Evolutionary conservation across 2,329 filamentous ascomycete species (phyloP), one percentile per base, ranked within the genome.

Genomic region (Lachnellula suecica): DNA sequence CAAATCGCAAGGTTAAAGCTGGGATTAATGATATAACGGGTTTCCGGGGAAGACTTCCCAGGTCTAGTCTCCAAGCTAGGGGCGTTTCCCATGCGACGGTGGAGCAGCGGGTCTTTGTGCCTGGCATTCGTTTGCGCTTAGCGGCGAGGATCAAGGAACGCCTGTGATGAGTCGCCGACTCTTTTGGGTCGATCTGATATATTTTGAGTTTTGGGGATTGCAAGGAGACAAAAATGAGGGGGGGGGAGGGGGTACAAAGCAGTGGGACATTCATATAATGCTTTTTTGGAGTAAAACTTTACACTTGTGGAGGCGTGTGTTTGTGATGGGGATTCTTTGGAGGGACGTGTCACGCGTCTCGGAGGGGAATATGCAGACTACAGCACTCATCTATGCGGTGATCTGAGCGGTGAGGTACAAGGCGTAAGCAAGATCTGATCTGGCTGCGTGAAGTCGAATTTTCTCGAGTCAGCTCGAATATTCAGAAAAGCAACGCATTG

Each of bases 11-110:
- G 50, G 46, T 51, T 51, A 23, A 40, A 42, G 34, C 54, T 24
- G 27, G 54, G 52, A 49, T 57, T 43, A 49, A 53, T 10, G 24
- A 7, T 41, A 23, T 31, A 50, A 56, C 38, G 54, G 56, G 53
- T 52, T n/a, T 57, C 59, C 56, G 57, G 58, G 59, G 58, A 59
- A 59, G 48, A 42, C 40, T 59, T 51, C 54, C 56, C n/a, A n/a
- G n/a, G n/a, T n/a, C n/a, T 56, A 57, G 52, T 19, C 41, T 22
- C 25, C 27, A 8, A 47, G 24, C 37, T 51, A 41, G 47, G 19
- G 42, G 41, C 9, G 15, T 34, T 41, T 52, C 40, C 46, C 52
- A 54, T 54, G n/a, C 46, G 47, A 49, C 48, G 43, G 42, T 54
- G 47, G 47, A 46, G 38, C 23, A n/a, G 37, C 38, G 27, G 42